A percentile compares a stretch with the other conserved stretches of the same genome.
phyloP scores from a whole-genome alignment of 2,329 filamentous ascomycete species.

The Botrytis aclada region DNA sequence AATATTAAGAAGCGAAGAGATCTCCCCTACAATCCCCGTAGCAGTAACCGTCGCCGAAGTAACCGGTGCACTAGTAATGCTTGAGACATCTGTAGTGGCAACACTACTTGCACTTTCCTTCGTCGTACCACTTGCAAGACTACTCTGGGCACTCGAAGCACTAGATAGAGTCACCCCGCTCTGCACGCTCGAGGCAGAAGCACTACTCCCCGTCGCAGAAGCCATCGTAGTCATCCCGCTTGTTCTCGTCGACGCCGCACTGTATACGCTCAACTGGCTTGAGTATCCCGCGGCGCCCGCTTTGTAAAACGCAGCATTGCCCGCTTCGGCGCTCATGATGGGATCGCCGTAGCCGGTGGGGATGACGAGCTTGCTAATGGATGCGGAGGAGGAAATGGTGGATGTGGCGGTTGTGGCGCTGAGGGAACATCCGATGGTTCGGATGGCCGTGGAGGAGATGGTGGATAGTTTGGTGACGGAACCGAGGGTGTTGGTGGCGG shows the following conservation, averaged over 20 bases:
- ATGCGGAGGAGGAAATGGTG: background rate
- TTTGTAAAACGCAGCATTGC: background rate
- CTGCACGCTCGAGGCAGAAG: background rate
- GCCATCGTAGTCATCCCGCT: slow-evolving; percentile 7
- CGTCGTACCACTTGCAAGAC: background rate
- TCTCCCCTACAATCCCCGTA: background rate
- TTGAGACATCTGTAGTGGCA: background rate
- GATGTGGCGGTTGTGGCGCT: slow-evolving; percentile 8
- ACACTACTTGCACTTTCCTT: too few relatives aligned
- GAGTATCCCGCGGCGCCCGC: background rate
- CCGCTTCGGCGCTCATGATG: background rate
- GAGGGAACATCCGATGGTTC: slow-evolving; percentile 2
- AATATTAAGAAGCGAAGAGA: background rate
- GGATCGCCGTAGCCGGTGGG: slow-evolving; percentile 12
- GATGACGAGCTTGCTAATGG: slow-evolving; percentile 8
- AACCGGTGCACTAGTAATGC: background rate
- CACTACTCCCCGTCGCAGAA: background rate
- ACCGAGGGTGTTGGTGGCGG: background rate
- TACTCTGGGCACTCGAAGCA: too few relatives aligned
- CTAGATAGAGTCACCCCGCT: background rate
- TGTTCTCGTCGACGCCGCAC: background rate
- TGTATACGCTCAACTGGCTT: background rate
- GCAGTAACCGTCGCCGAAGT: background rate
- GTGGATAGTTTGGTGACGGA: slow-evolving; percentile 8
- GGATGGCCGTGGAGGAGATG: background rate